These are phyloP conservation scores for Aureococcus anophagefferens DNA, from an alignment of 108 stramenopile species.

Conservation along the genomic window DNA sequence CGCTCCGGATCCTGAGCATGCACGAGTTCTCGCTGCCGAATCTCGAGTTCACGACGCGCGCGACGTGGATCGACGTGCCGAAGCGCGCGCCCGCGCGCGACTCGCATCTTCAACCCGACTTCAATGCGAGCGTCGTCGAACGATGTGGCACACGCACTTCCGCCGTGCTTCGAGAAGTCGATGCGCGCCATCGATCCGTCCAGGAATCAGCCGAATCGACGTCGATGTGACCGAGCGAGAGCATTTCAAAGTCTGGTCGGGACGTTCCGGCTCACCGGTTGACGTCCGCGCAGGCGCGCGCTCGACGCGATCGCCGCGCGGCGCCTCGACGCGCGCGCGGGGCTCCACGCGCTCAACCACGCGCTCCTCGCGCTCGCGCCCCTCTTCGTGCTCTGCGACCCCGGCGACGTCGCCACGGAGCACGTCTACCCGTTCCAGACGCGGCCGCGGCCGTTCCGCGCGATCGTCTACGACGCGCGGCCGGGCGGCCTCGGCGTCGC, in stretches of 20 bases:
- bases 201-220: too few species aligned
- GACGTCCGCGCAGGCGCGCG: too few species aligned
- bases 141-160: too few species aligned
- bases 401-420: constrained; percentile 48
- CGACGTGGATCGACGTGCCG: constrained; percentile 79
- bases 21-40: constrained; percentile 71
- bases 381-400: constrained; percentile 68
- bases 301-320: constrained; percentile 11
- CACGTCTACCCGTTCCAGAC: constrained; percentile 19
- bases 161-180: too few species aligned
- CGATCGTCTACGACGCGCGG: constrained; percentile 43
- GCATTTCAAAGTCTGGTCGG: too few species aligned
- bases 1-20: constrained; percentile 23
- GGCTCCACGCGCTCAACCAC: constrained; percentile 83
- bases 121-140: too few species aligned
- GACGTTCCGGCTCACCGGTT: too few species aligned
- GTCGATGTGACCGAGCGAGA: too few species aligned
- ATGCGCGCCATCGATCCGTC: too few species aligned
- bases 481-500: constrained; percentile 44
- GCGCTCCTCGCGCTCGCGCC: constrained; percentile 79
- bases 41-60: constrained; percentile 82
- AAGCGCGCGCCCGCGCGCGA: too few species aligned
- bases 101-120: too few species aligned
- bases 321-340: constrained; percentile 30
- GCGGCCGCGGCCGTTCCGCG: constrained; percentile 30